phyloP scores from a whole-genome alignment of 768 basidiomycete species.

The Lactifluus pinguis region DNA sequence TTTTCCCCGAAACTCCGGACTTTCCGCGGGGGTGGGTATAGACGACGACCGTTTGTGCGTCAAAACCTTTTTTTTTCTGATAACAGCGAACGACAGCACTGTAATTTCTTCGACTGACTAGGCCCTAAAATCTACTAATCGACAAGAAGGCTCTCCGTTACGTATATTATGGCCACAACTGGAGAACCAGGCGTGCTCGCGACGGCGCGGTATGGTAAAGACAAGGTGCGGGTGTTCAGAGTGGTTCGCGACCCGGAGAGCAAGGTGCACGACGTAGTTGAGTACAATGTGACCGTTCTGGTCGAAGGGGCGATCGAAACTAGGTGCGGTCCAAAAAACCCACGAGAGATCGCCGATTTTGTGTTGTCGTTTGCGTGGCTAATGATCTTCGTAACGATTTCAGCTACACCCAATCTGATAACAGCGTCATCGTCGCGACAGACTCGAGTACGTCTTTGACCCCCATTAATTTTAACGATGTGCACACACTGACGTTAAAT shows the following conservation, averaged over 20 bases:
- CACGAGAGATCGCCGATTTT: too few species aligned
- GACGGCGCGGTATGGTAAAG: constrained; percentile 75
- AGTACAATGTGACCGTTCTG: constrained; percentile 74
- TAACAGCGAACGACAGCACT: too few species aligned
- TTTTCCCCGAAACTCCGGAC: too few species aligned
- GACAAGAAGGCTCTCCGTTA: too few species aligned
- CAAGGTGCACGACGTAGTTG: constrained; percentile 62
- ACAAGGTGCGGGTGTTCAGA: constrained; percentile 78
- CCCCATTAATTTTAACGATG: neutral
- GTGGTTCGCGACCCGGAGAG: constrained; percentile 54
- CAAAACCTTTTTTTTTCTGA: too few species aligned
- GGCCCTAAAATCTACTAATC: too few species aligned
- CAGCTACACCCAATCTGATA: constrained; percentile 86
- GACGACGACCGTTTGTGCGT: too few species aligned
- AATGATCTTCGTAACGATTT: too few species aligned
- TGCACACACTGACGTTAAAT: neutral
- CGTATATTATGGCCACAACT: neutral
- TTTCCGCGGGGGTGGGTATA: too few species aligned
- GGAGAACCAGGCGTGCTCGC: constrained; percentile 26
- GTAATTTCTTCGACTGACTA: too few species aligned
- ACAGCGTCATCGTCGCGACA: constrained; percentile 81
- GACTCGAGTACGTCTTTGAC: constrained; percentile 51
- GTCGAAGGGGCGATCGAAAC: constrained; percentile 78
- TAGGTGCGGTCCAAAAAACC: too few species aligned
- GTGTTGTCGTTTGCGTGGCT: too few species aligned